Evolutionary conservation across 169 alveolate genomes (phyloP).

Genomic region (Plasmodium vivax): DNA sequence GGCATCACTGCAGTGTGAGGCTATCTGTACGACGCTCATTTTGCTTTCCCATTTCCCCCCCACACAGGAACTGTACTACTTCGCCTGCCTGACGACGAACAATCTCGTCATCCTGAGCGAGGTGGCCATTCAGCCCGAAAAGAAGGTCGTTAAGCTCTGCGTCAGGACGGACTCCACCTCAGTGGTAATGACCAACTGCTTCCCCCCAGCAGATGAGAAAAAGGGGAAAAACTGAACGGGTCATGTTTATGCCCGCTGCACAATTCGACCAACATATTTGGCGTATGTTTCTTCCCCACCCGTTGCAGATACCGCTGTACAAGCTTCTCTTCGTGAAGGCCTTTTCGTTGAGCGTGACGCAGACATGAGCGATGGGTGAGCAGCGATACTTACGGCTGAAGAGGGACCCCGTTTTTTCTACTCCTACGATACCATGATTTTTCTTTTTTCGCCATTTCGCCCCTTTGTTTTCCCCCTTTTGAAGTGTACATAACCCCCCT

Average conservation of each 20-base stretch:
- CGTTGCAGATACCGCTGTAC: constrained; percentile 63
- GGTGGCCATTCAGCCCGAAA: constrained; percentile 74
- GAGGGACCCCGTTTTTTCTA: background rate
- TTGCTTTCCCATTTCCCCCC: background rate
- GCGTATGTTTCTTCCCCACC: background rate
- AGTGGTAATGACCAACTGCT: constrained; percentile 54
- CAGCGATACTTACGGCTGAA: background rate
- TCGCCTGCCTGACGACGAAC: constrained; percentile 78
- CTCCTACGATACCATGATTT: background rate
- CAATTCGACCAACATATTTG: background rate
- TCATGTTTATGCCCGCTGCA: background rate
- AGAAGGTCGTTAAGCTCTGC: constrained; percentile 62
- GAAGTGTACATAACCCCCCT: background rate
- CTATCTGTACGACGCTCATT: background rate
- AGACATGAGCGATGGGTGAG: background rate
- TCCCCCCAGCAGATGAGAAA: background rate
- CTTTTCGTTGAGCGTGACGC: constrained; percentile 62
- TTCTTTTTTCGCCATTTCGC: background rate
- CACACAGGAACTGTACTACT: constrained; percentile 77
- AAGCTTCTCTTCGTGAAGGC: constrained; percentile 63
- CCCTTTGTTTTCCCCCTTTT: background rate
- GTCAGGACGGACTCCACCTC: constrained; percentile 78
- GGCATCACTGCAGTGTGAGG: background rate
- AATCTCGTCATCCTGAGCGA: constrained; percentile 77
- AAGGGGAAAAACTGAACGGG: background rate